Evolutionary conservation across 2,329 filamentous ascomycete species (phyloP), one percentile per base, ranked within the genome.

Genomic region (Beauveria sp.): DNA sequence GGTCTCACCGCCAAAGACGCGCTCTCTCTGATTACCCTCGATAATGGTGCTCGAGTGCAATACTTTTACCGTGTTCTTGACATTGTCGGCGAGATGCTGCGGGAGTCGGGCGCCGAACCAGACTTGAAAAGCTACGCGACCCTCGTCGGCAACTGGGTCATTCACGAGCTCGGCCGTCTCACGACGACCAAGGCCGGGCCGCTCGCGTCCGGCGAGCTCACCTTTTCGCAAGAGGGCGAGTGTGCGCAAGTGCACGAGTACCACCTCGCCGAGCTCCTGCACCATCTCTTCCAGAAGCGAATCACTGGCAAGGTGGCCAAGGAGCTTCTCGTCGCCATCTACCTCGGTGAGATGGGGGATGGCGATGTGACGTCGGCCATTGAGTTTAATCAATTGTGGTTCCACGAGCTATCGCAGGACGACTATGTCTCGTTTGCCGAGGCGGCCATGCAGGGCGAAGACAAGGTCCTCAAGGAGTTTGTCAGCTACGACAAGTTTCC

Each of bases 1-100:
- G 84, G 84, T 0, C 77, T 99, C 14, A 89, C 87, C 0, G 71
- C 84, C 8, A 94, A 94, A 70, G 94, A 99, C 69, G 92, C 93
- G 1, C 83, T 90, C 65, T 89, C 92, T 0, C 77, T 99, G 40
- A 80, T 92, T 52, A 81, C 84, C 8, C 77, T 96, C 1, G 90
- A 97, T 64, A 84, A 88, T 59, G 92, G 92, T 8, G 86, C 86
- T 8, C 83, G 92, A 47, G 76, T 94, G 4, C 87, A 96, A 66
- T 97, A 92, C 72, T 96, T 92, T 69, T 87, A 89, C 69, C 80
- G 84, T 28, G 83, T 91, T 0, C 77, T 90, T 1, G 76, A 80
- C 3, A 70, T 71, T 1, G 68, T 87, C 1, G 71, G 76, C 52
- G 62, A 67, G 4, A 68, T 67, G 56, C 54, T 72, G 55, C 55